These are phyloP conservation scores for Leccinum disarticulatum DNA, from an alignment of 768 basidiomycete genomes.

Conservation along the genomic window DNA sequence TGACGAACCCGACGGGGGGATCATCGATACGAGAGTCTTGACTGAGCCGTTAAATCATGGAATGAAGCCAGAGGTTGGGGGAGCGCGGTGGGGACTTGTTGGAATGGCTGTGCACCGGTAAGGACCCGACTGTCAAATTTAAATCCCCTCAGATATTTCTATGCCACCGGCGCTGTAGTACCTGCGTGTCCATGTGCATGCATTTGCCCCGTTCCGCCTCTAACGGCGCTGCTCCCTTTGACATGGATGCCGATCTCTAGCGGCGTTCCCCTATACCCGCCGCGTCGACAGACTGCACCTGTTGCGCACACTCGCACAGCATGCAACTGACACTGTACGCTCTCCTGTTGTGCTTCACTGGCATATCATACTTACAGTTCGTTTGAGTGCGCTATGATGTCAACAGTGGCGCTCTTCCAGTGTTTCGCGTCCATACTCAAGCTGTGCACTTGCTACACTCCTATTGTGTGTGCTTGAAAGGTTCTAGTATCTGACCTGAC, in stretches of 20 bases:
- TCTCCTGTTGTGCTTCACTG: not conserved
- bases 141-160: not conserved
- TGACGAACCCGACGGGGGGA: not conserved
- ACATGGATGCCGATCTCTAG: not conserved
- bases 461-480: no score
- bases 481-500: no score
- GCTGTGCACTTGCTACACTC: no score
- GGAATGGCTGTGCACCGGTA: not conserved
- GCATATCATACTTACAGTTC: no score
- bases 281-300: not conserved
- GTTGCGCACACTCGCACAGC: not conserved
- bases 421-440: not conserved
- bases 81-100: not conserved
- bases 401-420: not conserved
- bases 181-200: not conserved
- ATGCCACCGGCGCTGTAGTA: not conserved
- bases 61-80: not conserved
- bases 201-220: no score
- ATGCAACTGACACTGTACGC: not conserved
- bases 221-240: not conserved
- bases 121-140: not conserved
- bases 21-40: not conserved
- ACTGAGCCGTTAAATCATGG: not conserved
- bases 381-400: no score
- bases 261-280: not conserved